Evolutionary conservation across 2,329 filamentous ascomycete species (phyloP).

Genomic region (Penicillium thymicola): DNA sequence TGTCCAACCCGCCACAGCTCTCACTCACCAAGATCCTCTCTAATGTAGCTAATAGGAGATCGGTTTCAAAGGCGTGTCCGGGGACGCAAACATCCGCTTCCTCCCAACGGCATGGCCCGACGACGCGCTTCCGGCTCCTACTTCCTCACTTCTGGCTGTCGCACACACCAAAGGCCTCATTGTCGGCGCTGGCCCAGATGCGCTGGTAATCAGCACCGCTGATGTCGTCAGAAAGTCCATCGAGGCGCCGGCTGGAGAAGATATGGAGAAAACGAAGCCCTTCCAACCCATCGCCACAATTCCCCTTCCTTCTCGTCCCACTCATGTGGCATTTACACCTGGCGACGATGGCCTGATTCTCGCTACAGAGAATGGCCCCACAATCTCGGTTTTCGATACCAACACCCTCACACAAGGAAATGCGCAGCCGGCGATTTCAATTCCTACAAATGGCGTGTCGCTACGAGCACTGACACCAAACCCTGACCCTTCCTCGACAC

Average conservation of each 20-base stretch:
- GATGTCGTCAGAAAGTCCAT: slow-evolving; percentile 76
- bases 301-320: slow-evolving; percentile 69
- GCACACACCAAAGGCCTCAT: slow-evolving; percentile 76
- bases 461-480: slow-evolving; percentile 77
- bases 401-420: slow-evolving; percentile 63
- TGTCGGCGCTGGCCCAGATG: slow-evolving; percentile 81
- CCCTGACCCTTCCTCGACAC: slow-evolving; percentile 62
- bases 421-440: slow-evolving; percentile 67
- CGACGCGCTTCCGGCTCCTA: slow-evolving; percentile 66
- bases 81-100: slow-evolving; percentile 76
- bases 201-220: slow-evolving; percentile 71
- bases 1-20: slow-evolving; percentile 11
- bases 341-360: slow-evolving; percentile 82
- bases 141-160: slow-evolving; percentile 78
- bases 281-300: slow-evolving; percentile 74
- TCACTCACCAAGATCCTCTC: not conserved
- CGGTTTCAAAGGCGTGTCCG: slow-evolving; percentile 75
- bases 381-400: slow-evolving; percentile 79
- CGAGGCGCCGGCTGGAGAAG: slow-evolving; percentile 53
- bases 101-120: slow-evolving; percentile 74
- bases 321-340: slow-evolving; percentile 86
- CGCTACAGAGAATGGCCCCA: slow-evolving; percentile 75
- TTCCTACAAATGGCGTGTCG: slow-evolving; percentile 70
- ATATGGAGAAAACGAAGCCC: slow-evolving; percentile 60
- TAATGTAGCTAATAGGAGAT: slow-evolving; percentile 55